phyloP scores from a whole-genome alignment of 2,329 filamentous ascomycete genomes.

The Atkinsonella hypoxylon region DNA sequence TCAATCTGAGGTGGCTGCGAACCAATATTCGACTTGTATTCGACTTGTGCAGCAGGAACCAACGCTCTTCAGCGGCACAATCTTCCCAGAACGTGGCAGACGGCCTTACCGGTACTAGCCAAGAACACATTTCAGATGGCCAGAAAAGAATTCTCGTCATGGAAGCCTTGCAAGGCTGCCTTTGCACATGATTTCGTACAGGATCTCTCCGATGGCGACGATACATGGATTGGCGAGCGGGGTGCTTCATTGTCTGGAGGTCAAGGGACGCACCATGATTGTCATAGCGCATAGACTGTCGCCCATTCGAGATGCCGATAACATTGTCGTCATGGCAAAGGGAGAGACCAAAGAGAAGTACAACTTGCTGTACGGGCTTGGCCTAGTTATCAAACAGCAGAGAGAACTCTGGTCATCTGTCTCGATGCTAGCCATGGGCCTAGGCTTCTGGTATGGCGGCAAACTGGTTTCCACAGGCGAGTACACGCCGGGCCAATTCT shows the following conservation, averaged over 20 bases:
- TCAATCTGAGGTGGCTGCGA: constrained; percentile 41
- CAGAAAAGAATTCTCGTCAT: constrained; percentile 31
- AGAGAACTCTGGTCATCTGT: constrained; percentile 20
- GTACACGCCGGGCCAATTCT: constrained; percentile 34
- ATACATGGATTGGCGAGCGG: constrained; percentile 50
- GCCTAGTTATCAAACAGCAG: constrained; percentile 20
- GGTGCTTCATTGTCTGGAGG: constrained; percentile 55
- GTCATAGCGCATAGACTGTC: constrained; percentile 51
- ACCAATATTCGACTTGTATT: constrained; percentile 41
- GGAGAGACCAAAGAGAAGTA: constrained; percentile 28
- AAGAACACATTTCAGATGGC: constrained; percentile 19
- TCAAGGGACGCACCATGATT: constrained; percentile 50
- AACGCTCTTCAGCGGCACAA: constrained; percentile 38
- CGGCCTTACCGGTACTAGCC: constrained; percentile 22
- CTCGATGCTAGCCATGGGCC: constrained; percentile 25
- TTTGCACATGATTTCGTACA: constrained; percentile 42
- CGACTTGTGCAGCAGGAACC: constrained; percentile 43
- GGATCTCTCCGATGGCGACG: constrained; percentile 41
- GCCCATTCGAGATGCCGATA: constrained; percentile 49
- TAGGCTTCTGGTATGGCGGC: constrained; percentile 31
- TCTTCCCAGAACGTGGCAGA: constrained; percentile 38
- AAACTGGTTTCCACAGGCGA: constrained; percentile 30
- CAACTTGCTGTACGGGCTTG: constrained; percentile 17
- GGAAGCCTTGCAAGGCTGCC: constrained; percentile 36
- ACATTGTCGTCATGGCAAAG: constrained; percentile 51